phyloP scores from a whole-genome alignment of 352 stramenopile species.

The Elongisporangium undulatum region DNA sequence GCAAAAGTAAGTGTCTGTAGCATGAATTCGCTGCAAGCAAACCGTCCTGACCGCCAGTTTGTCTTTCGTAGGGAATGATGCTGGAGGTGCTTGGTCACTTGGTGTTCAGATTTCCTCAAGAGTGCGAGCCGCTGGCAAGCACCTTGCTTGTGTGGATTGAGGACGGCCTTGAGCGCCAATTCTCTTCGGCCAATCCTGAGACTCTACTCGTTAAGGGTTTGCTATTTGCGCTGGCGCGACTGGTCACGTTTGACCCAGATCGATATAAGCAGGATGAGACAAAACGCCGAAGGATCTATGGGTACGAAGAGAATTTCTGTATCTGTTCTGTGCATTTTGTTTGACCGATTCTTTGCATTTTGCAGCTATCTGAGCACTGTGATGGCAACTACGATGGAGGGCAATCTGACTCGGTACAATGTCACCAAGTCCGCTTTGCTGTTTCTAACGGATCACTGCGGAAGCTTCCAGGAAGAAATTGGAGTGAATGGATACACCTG shows the following conservation, averaged over 20 bases:
- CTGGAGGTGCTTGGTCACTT: slow-evolving; percentile 59
- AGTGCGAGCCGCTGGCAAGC: slow-evolving; percentile 21
- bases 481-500: slow-evolving; percentile 40
- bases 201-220: slow-evolving; percentile 75
- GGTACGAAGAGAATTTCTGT: slow-evolving; percentile 20
- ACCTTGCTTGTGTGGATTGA: slow-evolving; percentile 66
- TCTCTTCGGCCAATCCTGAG: slow-evolving; percentile 52
- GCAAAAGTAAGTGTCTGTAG: slow-evolving; percentile 29
- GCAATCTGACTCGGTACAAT: slow-evolving; percentile 61
- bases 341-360: slow-evolving; percentile 6
- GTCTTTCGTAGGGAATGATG: slow-evolving; percentile 35
- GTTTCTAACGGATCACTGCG: slow-evolving; percentile 42
- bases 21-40: neutral
- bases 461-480: slow-evolving; percentile 46
- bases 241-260: slow-evolving; percentile 47
- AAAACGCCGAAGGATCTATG: slow-evolving; percentile 59
- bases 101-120: slow-evolving; percentile 36
- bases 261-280: slow-evolving; percentile 33
- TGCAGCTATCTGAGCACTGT: slow-evolving; percentile 55
- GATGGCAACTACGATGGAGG: slow-evolving; percentile 51
- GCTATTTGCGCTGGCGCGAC: slow-evolving; percentile 46
- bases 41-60: neutral
- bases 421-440: slow-evolving; percentile 56
- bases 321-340: slow-evolving; percentile 1
- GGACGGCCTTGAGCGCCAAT: slow-evolving; percentile 70